phyloP scores from a whole-genome alignment of 352 stramenopile species.

The Globisporangium iwayamae region DNA sequence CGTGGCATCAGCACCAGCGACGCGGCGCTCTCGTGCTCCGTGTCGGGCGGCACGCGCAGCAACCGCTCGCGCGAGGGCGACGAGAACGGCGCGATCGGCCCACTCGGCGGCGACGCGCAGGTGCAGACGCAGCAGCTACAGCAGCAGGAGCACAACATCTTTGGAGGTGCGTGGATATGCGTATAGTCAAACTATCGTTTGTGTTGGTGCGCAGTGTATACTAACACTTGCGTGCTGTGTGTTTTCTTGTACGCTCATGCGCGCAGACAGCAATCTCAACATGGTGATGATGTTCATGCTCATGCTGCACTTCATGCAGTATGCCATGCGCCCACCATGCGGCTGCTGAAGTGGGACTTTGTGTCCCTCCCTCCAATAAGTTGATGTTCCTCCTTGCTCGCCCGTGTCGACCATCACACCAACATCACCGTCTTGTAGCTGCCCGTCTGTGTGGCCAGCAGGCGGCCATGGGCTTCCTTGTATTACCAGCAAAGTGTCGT shows the following conservation, averaged over 20 bases:
- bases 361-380: neutral
- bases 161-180: slow-evolving; percentile 47
- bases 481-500: neutral
- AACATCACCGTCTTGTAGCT: too few relatives aligned
- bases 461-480: neutral
- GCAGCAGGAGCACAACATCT: slow-evolving; percentile 73
- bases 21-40: slow-evolving; percentile 28
- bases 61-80: slow-evolving; percentile 5
- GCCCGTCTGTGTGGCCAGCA: neutral
- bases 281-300: slow-evolving; percentile 84
- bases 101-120: slow-evolving; percentile 16
- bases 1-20: slow-evolving; percentile 9
- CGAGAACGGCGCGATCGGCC: slow-evolving; percentile 2
- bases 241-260: neutral
- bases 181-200: neutral
- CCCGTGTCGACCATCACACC: too few relatives aligned
- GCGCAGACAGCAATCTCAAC: slow-evolving; percentile 76
- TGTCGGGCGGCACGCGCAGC: slow-evolving; percentile 20
- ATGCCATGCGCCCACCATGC: slow-evolving; percentile 80
- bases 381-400: neutral
- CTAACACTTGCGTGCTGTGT: neutral
- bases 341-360: slow-evolving; percentile 53
- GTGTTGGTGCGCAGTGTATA: neutral
- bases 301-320: slow-evolving; percentile 85
- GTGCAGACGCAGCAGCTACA: slow-evolving; percentile 22